A percentile compares a stretch with the other conserved stretches of the same genome.
phyloP scores from a whole-genome alignment of 805 yeast species.

The Maudiozyma serrabonitensis region DNA sequence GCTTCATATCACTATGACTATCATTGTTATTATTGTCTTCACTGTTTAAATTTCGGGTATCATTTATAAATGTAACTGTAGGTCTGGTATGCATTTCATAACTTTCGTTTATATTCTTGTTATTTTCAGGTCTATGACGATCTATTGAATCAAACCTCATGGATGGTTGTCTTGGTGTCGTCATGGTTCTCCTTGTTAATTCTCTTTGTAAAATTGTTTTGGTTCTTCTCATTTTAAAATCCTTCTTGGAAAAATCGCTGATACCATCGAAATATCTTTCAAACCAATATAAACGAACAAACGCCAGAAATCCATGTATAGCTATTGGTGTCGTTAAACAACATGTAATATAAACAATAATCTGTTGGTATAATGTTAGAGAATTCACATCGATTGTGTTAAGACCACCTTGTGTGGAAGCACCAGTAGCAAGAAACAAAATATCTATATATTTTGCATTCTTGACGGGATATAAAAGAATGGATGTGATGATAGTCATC shows the following conservation, averaged over 20 bases:
- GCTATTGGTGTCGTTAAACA: constrained; percentile 77
- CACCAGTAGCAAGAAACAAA: constrained; percentile 64
- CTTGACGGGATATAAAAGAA: constrained; percentile 66
- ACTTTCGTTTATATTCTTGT: neutral
- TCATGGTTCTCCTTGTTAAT: constrained; percentile 19
- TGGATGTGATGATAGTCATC: constrained; percentile 56
- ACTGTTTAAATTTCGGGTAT: neutral
- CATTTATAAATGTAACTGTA: neutral
- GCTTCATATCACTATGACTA: neutral
- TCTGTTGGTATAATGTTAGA: constrained; percentile 68
- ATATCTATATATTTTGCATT: constrained; percentile 67
- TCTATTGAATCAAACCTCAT: neutral
- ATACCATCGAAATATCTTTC: constrained; percentile 80
- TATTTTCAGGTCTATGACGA: too few species aligned
- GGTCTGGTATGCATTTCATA: neutral
- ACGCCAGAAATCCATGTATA: constrained; percentile 70
- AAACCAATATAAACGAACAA: constrained; percentile 79
- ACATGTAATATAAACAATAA: constrained; percentile 52
- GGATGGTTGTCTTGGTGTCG: constrained; percentile 1
- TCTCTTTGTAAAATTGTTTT: constrained; percentile 28
- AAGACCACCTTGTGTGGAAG: constrained; percentile 86
- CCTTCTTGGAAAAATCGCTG: constrained; percentile 62
- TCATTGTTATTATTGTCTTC: neutral
- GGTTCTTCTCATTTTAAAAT: constrained; percentile 74
- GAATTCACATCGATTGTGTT: constrained; percentile 66